Conservation (phyloP, 306 rosid genomes). For the Arachis hypogaea region DNA sequence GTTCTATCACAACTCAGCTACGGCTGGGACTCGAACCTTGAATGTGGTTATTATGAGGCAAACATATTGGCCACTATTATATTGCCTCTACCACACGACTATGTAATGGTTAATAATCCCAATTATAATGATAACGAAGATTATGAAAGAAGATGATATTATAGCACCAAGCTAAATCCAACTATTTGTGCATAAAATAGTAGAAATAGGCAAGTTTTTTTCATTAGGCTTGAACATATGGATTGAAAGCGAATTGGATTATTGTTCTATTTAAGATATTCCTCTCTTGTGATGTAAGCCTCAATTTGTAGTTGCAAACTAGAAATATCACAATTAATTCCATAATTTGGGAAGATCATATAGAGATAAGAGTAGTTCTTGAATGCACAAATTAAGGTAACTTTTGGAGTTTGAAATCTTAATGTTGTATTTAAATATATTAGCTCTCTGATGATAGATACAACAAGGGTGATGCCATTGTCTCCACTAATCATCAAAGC, state of each 20-base stretch:
- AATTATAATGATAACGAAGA: slow-evolving; percentile 53
- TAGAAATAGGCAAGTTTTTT: slow-evolving; percentile 53
- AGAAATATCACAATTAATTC: slow-evolving; percentile 46
- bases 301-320: slow-evolving; percentile 51
- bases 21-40: no score
- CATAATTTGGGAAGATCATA: slow-evolving; percentile 60
- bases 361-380: slow-evolving; percentile 52
- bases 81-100: no score
- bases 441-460: slow-evolving; percentile 72
- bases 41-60: no score
- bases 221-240: slow-evolving; percentile 52
- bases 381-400: slow-evolving; percentile 59
- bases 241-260: slow-evolving; percentile 25
- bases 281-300: slow-evolving; percentile 38
- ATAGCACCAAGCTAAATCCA: slow-evolving; percentile 81
- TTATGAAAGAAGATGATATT: slow-evolving; percentile 61
- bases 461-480: slow-evolving; percentile 81
- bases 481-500: slow-evolving; percentile 80
- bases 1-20: no score
- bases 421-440: slow-evolving; percentile 37
- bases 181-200: slow-evolving; percentile 57
- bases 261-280: slow-evolving; percentile 53
- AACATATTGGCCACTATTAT: no score
- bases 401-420: slow-evolving; percentile 54
- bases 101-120: slow-evolving; percentile 51